Percentiles rank a stretch among this genome's conserved stretches.
Evolutionary conservation across 2,329 filamentous ascomycete species (phyloP).

Genomic region (Penicillium glabrum): DNA sequence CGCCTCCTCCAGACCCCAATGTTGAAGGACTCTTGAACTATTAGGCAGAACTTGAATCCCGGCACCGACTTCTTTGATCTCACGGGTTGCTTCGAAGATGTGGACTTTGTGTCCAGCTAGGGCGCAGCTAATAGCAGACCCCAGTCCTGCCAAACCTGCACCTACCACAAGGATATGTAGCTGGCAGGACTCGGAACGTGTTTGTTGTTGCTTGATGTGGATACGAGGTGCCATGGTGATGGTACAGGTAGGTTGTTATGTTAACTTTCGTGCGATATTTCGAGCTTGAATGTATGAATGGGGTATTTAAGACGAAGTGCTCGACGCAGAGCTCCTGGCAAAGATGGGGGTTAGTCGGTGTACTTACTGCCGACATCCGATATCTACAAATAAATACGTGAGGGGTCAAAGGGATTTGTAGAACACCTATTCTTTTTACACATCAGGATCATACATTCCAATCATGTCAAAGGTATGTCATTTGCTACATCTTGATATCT

Average conservation of each 20-base stretch:
- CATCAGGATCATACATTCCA: neutral
- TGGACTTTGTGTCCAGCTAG: conserved; percentile 27
- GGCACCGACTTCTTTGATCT: conserved; percentile 30
- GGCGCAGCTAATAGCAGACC: conserved; percentile 25
- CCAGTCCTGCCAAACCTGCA: conserved; percentile 29
- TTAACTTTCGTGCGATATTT: neutral
- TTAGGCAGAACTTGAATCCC: conserved; percentile 32
- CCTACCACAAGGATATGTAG: conserved; percentile 41
- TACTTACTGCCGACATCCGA: conserved; percentile 2
- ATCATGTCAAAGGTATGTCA: conserved; percentile 26
- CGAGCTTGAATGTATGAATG: neutral
- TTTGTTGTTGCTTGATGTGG: conserved; percentile 39
- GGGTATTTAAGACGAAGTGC: conserved; percentile 11
- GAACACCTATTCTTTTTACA: neutral
- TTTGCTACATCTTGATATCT: no score
- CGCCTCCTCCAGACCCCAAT: conserved; percentile 44
- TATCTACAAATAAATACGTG: conserved; percentile 8
- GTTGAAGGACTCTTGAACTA: conserved; percentile 39
- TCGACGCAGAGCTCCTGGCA: conserved; percentile 2
- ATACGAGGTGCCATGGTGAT: conserved; percentile 45
- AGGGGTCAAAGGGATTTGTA: neutral
- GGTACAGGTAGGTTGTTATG: no score
- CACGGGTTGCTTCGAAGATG: conserved; percentile 23
- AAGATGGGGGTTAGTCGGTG: conserved; percentile 20
- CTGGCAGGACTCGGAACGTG: conserved; percentile 48